Evolutionary conservation across 108 stramenopile genomes (phyloP), one percentile per base, ranked within the genome.

Genomic region (Pseudonitzschia pungens): DNA sequence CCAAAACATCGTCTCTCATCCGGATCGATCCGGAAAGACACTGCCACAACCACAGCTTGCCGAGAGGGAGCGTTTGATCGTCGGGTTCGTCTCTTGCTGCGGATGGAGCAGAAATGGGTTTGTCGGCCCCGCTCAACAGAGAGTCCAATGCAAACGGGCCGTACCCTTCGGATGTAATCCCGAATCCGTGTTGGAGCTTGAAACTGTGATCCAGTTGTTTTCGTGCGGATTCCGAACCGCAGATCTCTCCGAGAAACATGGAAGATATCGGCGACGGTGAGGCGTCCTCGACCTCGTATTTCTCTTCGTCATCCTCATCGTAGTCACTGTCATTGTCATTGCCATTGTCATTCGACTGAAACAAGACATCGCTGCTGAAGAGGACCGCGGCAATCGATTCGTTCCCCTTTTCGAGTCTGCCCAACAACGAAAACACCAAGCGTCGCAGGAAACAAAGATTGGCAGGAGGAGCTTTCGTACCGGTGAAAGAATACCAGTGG

Each of bases 31-130:
- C 81, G 0, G 84, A 77, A 2, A 88, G 45, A 14, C 50, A 51
- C 56, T 95, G 81, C 94, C 90, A 95, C 22, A 90, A n/a, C 94
- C 94, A 95, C 15, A 86, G 55, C 44, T 78, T 73, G 5, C 94
- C 91, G 2, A 95, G 26, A 9, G 87, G 87, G 18, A 89, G 59
- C 0, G 75, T n/a, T 42, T 50, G 26, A 68, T 69, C 73, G 21
- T 53, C 63, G 28, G 56, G 16, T 32, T 16, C 52, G 42, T 43
- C 21, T 43, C 20, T 8, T 5, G 24, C 24, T 33, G 51, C n/a
- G 5, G 57, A 52, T 18, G 68, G 27, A 45, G 69, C 20, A 7
- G 57, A 31, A 0, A 31, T 16, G 28, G 63, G 64, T 24, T 50
- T 18, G 58, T 79, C 78, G 24, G 73, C 63, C 4, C 40, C 44